Percentiles rank a stretch among this genome's conserved stretches.
Conservation (phyloP, 345 rosid species). For the Citrus maxima region DNA sequence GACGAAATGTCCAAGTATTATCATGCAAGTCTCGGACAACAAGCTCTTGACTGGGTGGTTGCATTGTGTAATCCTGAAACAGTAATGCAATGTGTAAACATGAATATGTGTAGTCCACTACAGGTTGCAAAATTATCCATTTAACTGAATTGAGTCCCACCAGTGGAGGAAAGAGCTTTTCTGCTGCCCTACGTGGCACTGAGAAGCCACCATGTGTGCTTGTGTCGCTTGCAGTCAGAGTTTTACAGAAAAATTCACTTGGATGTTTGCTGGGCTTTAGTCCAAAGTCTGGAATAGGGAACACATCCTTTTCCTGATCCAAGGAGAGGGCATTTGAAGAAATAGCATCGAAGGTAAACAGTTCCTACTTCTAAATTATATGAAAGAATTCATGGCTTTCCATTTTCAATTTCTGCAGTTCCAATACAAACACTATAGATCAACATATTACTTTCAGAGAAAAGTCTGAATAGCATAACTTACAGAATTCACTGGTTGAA, state of each 20-base stretch:
- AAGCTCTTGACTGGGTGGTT: slow-evolving; percentile 96
- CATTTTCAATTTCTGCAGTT: neutral
- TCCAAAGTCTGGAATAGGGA: slow-evolving; percentile 87
- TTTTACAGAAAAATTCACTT: slow-evolving; percentile 91
- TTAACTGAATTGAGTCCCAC: slow-evolving; percentile 37
- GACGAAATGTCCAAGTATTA: slow-evolving; percentile 95
- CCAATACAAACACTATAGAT: neutral
- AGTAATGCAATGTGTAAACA: neutral
- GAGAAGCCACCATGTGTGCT: slow-evolving; percentile 99
- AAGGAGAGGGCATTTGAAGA: neutral
- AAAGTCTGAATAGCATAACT: slow-evolving; percentile 20
- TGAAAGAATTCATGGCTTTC: neutral
- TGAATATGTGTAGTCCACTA: neutral
- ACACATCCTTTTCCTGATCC: slow-evolving; percentile 82
- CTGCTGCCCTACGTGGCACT: slow-evolving; percentile 97
- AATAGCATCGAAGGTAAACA: neutral
- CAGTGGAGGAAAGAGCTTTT: slow-evolving; percentile 93
- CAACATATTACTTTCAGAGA: neutral
- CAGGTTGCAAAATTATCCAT: neutral
- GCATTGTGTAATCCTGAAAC: slow-evolving; percentile 82
- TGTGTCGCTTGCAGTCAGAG: slow-evolving; percentile 93
- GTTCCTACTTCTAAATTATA: neutral
- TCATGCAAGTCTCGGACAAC: slow-evolving; percentile 92
- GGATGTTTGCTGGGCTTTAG: slow-evolving; percentile 85
- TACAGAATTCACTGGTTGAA: slow-evolving; percentile 90